phyloP scores from a whole-genome alignment of 768 basidiomycete species.

The Trametes elegans region DNA sequence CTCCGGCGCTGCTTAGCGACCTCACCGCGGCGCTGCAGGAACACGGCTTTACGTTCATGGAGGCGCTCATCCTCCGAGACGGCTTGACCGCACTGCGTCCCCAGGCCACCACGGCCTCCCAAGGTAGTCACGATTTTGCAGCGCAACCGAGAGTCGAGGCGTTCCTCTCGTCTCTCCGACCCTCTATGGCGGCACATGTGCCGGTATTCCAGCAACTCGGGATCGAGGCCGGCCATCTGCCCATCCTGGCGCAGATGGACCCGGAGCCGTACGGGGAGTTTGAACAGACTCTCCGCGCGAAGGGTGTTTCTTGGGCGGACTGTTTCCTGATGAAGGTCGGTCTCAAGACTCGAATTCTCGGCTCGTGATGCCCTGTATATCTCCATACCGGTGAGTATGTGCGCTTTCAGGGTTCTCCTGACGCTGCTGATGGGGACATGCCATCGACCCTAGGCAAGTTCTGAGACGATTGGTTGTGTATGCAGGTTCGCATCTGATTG shows the following conservation, averaged over 20 bases:
- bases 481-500: too few species aligned
- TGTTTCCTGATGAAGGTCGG: not conserved
- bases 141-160: not conserved
- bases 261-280: not conserved
- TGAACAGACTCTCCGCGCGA: not conserved
- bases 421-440: too few species aligned
- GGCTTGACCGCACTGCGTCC: not conserved
- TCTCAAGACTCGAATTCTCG: not conserved
- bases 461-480: too few species aligned
- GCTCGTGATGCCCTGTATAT: not conserved
- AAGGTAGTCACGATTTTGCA: too few species aligned
- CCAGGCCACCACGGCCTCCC: not conserved
- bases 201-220: not conserved
- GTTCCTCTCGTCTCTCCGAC: not conserved
- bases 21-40: not conserved
- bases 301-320: not conserved
- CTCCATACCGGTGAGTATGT: too few species aligned
- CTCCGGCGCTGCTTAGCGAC: not conserved
- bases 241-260: constrained; percentile 1
- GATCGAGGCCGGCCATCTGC: constrained; percentile 1
- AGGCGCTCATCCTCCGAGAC: constrained; percentile 1
- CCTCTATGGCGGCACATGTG: not conserved
- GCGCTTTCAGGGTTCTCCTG: too few species aligned
- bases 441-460: too few species aligned
- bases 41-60: constrained; percentile 1